A percentile compares a stretch with the other conserved stretches of the same genome.
Evolutionary conservation across 352 stramenopile species (phyloP).

Genomic region (Phytopythium montanum): DNA sequence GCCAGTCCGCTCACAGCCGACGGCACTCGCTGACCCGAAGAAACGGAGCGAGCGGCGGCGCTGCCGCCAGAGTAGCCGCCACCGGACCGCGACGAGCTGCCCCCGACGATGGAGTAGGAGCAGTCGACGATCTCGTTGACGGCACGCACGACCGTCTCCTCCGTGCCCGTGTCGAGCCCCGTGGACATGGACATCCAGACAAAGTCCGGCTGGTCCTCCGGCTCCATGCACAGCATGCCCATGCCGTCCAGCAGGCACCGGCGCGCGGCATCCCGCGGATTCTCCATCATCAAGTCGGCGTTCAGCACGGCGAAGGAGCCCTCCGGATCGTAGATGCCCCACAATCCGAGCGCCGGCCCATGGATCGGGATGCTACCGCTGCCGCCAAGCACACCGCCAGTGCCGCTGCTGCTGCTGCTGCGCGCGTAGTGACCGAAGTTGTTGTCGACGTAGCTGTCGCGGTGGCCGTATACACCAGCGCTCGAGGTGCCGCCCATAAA

Average conservation of each 20-base stretch:
- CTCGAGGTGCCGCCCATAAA: constrained; percentile 82
- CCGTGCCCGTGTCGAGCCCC: constrained; percentile 39
- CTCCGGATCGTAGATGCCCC: constrained; percentile 82
- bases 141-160: constrained; percentile 60
- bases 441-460: constrained; percentile 12
- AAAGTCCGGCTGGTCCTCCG: constrained; percentile 73
- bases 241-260: constrained; percentile 67
- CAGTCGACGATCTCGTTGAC: constrained; percentile 78
- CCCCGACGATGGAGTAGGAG: constrained; percentile 58
- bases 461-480: constrained; percentile 46
- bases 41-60: constrained; percentile 1
- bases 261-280: constrained; percentile 54
- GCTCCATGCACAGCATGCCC: constrained; percentile 66
- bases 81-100: constrained; percentile 37
- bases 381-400: constrained; percentile 8
- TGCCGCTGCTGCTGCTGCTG: constrained; percentile 26
- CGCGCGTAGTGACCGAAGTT: constrained; percentile 9
- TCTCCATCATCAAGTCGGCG: constrained; percentile 53
- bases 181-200: constrained; percentile 61
- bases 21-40: constrained; percentile 1
- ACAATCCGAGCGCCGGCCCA: constrained; percentile 53
- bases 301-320: constrained; percentile 79
- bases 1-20: constrained; percentile 4
- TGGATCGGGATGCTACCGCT: constrained; percentile 15
- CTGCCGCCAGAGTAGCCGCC: constrained; percentile 10